phyloP scores from a whole-genome alignment of 2,329 filamentous ascomycete genomes.

The Aspergillus piperis region DNA sequence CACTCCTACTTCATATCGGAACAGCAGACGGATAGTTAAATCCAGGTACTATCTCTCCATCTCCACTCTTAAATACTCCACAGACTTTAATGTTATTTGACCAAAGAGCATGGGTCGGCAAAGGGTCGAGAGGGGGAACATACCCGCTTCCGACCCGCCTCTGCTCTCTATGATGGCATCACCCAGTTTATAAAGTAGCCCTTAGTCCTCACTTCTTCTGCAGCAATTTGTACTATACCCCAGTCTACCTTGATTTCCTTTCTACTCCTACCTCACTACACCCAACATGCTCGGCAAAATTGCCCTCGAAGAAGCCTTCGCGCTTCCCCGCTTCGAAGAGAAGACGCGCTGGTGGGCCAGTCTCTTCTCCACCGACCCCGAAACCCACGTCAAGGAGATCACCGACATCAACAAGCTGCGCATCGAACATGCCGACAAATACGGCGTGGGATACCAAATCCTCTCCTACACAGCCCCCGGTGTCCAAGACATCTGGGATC shows the following conservation, averaged over 20 bases:
- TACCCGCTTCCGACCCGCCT: constrained; percentile 10
- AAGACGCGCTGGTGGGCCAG: constrained; percentile 63
- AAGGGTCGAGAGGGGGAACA: constrained; percentile 5
- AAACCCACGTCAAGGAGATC: constrained; percentile 61
- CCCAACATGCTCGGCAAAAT: constrained; percentile 60
- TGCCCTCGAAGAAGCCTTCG: constrained; percentile 64
- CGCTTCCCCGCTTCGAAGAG: constrained; percentile 59
- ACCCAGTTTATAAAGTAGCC: background rate
- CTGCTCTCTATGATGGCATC: background rate
- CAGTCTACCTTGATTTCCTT: background rate
- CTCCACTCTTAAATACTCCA: too few relatives aligned
- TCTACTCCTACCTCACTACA: background rate
- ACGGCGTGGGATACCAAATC: constrained; percentile 52
- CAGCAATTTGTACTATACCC: too few relatives aligned
- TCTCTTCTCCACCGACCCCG: constrained; percentile 60
- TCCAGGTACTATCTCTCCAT: too few relatives aligned
- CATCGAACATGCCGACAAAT: constrained; percentile 47
- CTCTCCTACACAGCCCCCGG: constrained; percentile 53
- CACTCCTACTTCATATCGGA: background rate
- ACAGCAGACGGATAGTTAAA: background rate
- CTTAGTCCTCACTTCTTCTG: background rate
- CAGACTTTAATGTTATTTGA: too few relatives aligned
- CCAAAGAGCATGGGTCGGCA: background rate
- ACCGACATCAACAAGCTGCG: constrained; percentile 49
- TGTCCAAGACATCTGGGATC: constrained; percentile 51